Base-by-base conservation (phyloP, 2,329 filamentous ascomycete genomes). In the Dactylonectria macrodidyma region DNA sequence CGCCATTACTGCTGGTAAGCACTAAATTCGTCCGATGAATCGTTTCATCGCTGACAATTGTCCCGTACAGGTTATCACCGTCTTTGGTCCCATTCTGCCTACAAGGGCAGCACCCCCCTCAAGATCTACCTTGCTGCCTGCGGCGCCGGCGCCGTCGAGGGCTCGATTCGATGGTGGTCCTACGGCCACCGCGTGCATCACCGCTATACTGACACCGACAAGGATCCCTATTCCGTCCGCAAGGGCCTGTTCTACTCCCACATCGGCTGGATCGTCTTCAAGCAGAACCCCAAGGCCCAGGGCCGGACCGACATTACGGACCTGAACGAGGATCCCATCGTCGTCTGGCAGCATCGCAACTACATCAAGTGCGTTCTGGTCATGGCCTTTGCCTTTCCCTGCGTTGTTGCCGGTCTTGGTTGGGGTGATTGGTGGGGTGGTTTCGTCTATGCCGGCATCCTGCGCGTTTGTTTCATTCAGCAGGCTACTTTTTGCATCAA, bases 401-500 rank as follows among this genome's bases (percentile, higher is more conserved):
- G 89, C 68, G 75, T 94, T 44, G 89, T 96, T 71, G 90, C 92
- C 76, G 93, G 94, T 73, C 84, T 95, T 41, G 87, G 90, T 78
- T 97, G 93, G 93, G 89, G 89, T 80, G 94, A 97, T 82, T 95
- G 89, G 89, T 79, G 87, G 66, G 94, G 94, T 75, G 94, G 94
- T 54, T 93, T 95, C 81, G 87, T 97, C 80, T 97, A 96, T 78
- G 93, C 87, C 68, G 94, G 93, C 77, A 94, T 96, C 75, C 89
- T 96, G 71, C 91, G 94, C 74, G 92, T 95, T 83, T 95, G 94
- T 87, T 92, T 95, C 83, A 92, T 97, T 72, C 94, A 96, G 86
- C 94, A 97, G 84, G 93, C 93, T 67, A 96, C 94, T 71, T 97
- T 97, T 88, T 96, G 94, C 77, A 93, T 97, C 87, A 97, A 97